Conservation (phyloP, 139 green algal species). For the Monoraphidium neglectum region DNA sequence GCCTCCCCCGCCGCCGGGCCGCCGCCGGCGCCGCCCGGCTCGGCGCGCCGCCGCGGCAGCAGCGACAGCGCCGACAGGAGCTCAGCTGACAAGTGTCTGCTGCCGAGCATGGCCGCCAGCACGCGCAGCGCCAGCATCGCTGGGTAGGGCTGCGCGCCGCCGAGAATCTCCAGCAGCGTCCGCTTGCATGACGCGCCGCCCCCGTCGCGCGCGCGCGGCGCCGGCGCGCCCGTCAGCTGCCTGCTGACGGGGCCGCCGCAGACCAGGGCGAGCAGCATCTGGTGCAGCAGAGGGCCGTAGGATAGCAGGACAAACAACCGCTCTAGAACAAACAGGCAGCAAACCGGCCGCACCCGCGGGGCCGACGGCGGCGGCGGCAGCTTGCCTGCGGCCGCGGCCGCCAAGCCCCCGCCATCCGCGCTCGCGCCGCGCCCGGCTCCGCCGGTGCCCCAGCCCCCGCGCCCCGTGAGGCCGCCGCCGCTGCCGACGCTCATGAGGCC, state of each 20-base stretch:
- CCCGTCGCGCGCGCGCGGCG: not conserved
- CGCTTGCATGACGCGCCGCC: not conserved
- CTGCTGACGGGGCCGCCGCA: conserved; percentile 1
- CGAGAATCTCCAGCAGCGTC: conserved; percentile 15
- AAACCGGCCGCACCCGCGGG: conserved; percentile 17
- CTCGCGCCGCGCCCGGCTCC: not conserved
- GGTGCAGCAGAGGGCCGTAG: conserved; percentile 47
- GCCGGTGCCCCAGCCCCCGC: not conserved
- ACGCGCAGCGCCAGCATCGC: conserved; percentile 35
- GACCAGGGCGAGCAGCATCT: conserved; percentile 51
- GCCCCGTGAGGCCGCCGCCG: not conserved
- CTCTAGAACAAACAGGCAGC: conserved; percentile 75
- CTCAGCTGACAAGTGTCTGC: conserved; percentile 18
- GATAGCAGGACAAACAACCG: conserved; percentile 71
- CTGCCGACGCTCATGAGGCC: not conserved
- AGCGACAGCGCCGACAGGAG: conserved; percentile 38
- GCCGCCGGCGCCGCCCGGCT: not conserved
- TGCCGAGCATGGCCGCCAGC: conserved; percentile 38
- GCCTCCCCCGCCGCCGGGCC: not conserved
- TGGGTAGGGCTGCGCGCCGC: not conserved
- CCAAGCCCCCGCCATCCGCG: no score
- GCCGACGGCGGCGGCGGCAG: no score
- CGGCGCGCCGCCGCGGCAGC: conserved; percentile 7
- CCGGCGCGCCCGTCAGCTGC: not conserved
- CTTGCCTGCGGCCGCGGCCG: not conserved